These are phyloP conservation scores for Pulveroboletus sp. DNA, from an alignment of 768 basidiomycete genomes.

Conservation along the genomic window DNA sequence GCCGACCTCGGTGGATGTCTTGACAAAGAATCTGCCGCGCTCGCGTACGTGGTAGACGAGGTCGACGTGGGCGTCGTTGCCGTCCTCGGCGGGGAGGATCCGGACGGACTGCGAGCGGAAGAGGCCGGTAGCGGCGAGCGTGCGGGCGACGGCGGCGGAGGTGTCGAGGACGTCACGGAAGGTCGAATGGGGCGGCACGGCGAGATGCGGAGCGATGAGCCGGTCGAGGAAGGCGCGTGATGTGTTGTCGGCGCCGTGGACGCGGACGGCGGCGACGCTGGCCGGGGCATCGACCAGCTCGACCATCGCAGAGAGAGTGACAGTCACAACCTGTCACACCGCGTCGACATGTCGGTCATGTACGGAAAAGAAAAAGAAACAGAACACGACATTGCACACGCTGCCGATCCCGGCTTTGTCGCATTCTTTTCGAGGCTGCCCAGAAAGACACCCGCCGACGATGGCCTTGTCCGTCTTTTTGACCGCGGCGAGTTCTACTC, in stretches of 20 bases:
- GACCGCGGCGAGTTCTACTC: constrained; percentile 82
- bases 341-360: constrained; percentile 48
- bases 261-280: constrained; percentile 71
- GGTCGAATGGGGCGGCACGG: constrained; percentile 18
- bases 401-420: constrained; percentile 67
- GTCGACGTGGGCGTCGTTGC: constrained; percentile 66
- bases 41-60: constrained; percentile 78
- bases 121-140: constrained; percentile 72
- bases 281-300: constrained; percentile 53
- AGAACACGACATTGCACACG: constrained; percentile 31
- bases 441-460: constrained; percentile 61
- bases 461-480: constrained; percentile 87
- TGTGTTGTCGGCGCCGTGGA: constrained; percentile 75
- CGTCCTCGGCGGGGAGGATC: constrained; percentile 57
- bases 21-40: constrained; percentile 70
- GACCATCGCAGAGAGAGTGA: constrained; percentile 17
- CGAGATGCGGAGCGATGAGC: constrained; percentile 67
- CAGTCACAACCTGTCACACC: constrained; percentile 24
- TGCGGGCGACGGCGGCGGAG: constrained; percentile 61
- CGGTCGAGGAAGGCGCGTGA: constrained; percentile 79
- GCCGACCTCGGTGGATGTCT: constrained; percentile 87
- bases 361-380: constrained; percentile 63
- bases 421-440: constrained; percentile 63
- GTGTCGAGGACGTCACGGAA: constrained; percentile 71
- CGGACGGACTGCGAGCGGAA: constrained; percentile 66